Percentiles rank a stretch among this genome's conserved stretches.
Conservation (phyloP, 768 basidiomycete genomes). For the Mycena rosella region DNA sequence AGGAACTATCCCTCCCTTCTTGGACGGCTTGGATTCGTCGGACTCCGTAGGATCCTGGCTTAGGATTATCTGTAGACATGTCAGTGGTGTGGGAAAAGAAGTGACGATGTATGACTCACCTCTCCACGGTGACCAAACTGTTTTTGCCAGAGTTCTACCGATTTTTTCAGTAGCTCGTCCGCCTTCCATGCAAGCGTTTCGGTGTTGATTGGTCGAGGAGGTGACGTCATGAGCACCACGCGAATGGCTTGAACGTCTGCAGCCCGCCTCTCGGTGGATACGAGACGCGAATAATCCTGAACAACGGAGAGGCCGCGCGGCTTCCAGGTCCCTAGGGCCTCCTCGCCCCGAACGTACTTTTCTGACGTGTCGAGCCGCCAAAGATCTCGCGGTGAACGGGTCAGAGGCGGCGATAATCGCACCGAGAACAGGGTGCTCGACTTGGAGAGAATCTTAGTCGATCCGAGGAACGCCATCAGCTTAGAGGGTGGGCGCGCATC, state of each 20-base stretch:
- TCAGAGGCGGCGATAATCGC: slow-evolving; percentile 84
- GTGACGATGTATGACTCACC: slow-evolving; percentile 56
- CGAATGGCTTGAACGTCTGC: slow-evolving; percentile 94
- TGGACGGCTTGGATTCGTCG: slow-evolving; percentile 56
- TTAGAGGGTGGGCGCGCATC: slow-evolving; percentile 88
- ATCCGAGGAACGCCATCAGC: slow-evolving; percentile 81
- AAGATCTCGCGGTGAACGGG: slow-evolving; percentile 88
- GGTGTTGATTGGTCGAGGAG: slow-evolving; percentile 60
- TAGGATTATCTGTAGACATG: slow-evolving; percentile 73
- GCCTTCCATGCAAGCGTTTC: slow-evolving; percentile 76
- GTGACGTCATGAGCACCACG: slow-evolving; percentile 74
- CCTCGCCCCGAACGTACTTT: slow-evolving; percentile 96
- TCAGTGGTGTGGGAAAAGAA: slow-evolving; percentile 13
- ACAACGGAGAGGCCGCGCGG: slow-evolving; percentile 91
- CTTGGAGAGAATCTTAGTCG: slow-evolving; percentile 81
- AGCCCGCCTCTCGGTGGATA: slow-evolving; percentile 76
- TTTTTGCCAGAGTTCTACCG: slow-evolving; percentile 87
- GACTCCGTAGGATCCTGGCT: slow-evolving; percentile 76
- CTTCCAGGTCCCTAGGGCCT: slow-evolving; percentile 84
- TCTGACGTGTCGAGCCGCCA: slow-evolving; percentile 96
- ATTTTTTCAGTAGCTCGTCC: slow-evolving; percentile 73
- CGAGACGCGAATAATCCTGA: slow-evolving; percentile 84
- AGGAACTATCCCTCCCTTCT: slow-evolving; percentile 50
- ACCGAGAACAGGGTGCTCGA: slow-evolving; percentile 89
- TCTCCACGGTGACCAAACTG: slow-evolving; percentile 81